Conservation (phyloP, 225 moss, liverwort and hornwort genomes). For the Pleurozium schreberi region DNA sequence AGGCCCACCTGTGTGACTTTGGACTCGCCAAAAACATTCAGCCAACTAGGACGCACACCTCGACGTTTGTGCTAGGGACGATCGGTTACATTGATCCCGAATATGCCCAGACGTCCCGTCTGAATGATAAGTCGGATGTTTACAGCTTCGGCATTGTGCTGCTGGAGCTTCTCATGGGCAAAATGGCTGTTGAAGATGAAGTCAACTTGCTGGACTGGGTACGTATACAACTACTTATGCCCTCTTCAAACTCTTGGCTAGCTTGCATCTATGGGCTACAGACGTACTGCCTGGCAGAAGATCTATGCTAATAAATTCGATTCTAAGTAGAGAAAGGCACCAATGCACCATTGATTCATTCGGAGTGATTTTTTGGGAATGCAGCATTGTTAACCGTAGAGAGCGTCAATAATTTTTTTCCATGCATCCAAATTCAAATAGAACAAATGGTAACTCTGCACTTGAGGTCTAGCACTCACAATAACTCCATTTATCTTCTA, state of each 20-base stretch:
- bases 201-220: constrained; percentile 81
- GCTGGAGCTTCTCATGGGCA: constrained; percentile 25
- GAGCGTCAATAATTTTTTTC: neutral
- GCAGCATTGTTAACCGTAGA: neutral
- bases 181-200: constrained; percentile 85
- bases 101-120: constrained; percentile 79
- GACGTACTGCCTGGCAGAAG: neutral
- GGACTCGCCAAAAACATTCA: constrained; percentile 85
- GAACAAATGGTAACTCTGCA: neutral
- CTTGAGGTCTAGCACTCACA: neutral
- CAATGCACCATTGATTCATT: too few species aligned
- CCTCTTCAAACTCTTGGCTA: neutral
- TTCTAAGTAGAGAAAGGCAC: neutral
- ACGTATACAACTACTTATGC: neutral
- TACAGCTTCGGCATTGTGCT: neutral
- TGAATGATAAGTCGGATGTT: constrained; percentile 22
- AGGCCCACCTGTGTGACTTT: constrained; percentile 79
- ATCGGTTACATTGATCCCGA: constrained; percentile 96
- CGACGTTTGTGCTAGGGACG: constrained; percentile 80
- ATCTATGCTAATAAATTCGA: neutral
- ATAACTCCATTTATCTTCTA: neutral
- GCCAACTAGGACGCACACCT: constrained; percentile 64
- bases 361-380: neutral
- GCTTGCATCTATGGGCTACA: neutral
- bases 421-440: neutral